Evolutionary conservation across 441 rosid species (phyloP).

Genomic region (Aleurites moluccanus): DNA sequence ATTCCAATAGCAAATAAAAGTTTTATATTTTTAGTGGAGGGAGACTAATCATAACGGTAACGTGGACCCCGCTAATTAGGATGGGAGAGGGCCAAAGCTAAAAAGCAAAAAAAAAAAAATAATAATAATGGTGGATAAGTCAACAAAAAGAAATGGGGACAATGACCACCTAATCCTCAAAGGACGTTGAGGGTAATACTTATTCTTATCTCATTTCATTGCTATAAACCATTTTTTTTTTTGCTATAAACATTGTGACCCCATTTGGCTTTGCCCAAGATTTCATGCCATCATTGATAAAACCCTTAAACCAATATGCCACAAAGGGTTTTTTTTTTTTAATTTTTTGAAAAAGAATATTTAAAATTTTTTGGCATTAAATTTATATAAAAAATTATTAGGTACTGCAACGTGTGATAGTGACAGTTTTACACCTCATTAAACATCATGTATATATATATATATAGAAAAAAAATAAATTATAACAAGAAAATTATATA

Average conservation of each 20-base stretch:
- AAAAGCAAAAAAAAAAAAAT: too few relatives aligned
- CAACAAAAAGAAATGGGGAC: conserved; percentile 26
- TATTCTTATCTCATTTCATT: conserved; percentile 8
- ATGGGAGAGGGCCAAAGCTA: conserved; percentile 6
- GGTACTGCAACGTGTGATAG: too few relatives aligned
- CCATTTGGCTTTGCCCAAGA: neutral
- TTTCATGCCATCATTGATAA: neutral
- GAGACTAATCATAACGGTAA: conserved; percentile 46
- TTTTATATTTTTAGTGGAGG: neutral
- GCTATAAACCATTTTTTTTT: neutral
- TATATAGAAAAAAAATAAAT: too few relatives aligned
- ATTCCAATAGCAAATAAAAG: neutral
- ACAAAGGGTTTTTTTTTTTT: too few relatives aligned
- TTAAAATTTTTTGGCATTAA: too few relatives aligned
- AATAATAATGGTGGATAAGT: too few relatives aligned
- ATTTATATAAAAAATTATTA: too few relatives aligned
- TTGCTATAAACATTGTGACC: neutral
- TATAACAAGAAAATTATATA: too few relatives aligned
- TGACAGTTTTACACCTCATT: too few relatives aligned
- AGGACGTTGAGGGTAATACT: conserved; percentile 17
- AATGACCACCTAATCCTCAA: conserved; percentile 25
- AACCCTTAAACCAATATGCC: too few relatives aligned
- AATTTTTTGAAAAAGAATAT: too few relatives aligned
- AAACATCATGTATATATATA: too few relatives aligned
- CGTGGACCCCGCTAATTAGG: conserved; percentile 42